A percentile compares a stretch with the other conserved stretches of the same genome.
Conservation (phyloP, 768 basidiomycete species). For the Obba rivulosa region DNA sequence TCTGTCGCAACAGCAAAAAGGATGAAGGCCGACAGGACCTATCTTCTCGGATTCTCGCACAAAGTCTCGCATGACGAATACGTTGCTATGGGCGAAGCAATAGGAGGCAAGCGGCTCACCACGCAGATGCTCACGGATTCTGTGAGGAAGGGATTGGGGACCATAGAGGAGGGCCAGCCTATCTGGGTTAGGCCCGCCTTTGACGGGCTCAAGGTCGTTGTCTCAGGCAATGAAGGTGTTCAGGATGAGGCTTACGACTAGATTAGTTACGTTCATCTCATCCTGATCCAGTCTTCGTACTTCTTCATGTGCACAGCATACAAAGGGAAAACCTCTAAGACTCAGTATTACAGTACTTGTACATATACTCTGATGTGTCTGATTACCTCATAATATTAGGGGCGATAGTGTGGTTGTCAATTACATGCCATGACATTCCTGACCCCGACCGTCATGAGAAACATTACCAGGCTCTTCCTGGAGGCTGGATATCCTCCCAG, state of each 20-base stretch:
- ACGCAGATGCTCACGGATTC: conserved; percentile 23
- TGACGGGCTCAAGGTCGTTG: conserved; percentile 62
- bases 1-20: conserved; percentile 51
- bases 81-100: conserved; percentile 52
- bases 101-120: conserved; percentile 29
- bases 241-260: conserved; percentile 47
- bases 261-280: no score
- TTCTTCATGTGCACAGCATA: no score
- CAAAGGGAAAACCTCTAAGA: no score
- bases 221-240: conserved; percentile 37
- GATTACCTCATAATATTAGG: no score
- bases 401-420: no score
- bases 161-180: conserved; percentile 42
- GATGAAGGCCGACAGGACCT: conserved; percentile 59
- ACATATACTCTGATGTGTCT: no score
- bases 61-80: conserved; percentile 78
- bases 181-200: conserved; percentile 69
- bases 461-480: no score
- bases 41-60: conserved; percentile 73
- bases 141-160: conserved; percentile 37
- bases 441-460: no score
- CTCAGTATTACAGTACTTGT: no score
- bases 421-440: no score
- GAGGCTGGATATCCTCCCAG: no score
- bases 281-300: no score